Evolutionary conservation across 177 flowering plant species (phyloP), one percentile per base, ranked within the genome.

Genomic region (Vitis hybrid): DNA sequence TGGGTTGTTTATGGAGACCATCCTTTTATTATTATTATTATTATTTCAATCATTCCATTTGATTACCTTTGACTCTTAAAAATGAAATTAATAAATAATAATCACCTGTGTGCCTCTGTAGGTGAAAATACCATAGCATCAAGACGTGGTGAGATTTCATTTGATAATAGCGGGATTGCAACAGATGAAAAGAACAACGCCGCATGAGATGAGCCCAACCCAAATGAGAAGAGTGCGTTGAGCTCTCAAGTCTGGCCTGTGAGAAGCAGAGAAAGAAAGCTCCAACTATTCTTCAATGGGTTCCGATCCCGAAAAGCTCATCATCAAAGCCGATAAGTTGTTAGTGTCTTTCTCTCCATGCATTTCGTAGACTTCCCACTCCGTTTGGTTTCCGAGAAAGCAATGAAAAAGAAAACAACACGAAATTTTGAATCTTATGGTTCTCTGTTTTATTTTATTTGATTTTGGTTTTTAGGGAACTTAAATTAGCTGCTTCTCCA

Each of bases 291-390:
- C 74, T 18, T 21, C 66, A 56, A 85, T 86, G 81, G 80, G 83
- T 75, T 80, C 92, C 79, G 91, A 90, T 89, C 87, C 91, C 48
- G 79, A 85, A 11, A 90, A 89, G 75, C 75, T 90, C 76, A 81
- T 90, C 66, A 19, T 69, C 78, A 92, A 92, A 80, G 97, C 92
- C 55, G 92, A 90, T 59, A 90, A 92, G 67, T 77, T 88, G 97
- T 91, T 15, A 74, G 75, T 72, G 59, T 26, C 65, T 70, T 66
- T 60, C 63, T 23, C 51, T 60, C 68, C 59, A 34, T 65, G 51
- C 26, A 2, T 54, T 26, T 57, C 55, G 63, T 15, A 19, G 7
- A 39, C 6, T 21, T 21, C 17, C 6, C 0, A 11, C 34, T 9
- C 3, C 8, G 45, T 39, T 39, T 39, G 45, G 45, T 39, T 39